A percentile compares a stretch with the other conserved stretches of the same genome.
Evolutionary conservation across 2,329 filamentous ascomycete genomes (phyloP).

Genomic region (Fusarium begoniae): DNA sequence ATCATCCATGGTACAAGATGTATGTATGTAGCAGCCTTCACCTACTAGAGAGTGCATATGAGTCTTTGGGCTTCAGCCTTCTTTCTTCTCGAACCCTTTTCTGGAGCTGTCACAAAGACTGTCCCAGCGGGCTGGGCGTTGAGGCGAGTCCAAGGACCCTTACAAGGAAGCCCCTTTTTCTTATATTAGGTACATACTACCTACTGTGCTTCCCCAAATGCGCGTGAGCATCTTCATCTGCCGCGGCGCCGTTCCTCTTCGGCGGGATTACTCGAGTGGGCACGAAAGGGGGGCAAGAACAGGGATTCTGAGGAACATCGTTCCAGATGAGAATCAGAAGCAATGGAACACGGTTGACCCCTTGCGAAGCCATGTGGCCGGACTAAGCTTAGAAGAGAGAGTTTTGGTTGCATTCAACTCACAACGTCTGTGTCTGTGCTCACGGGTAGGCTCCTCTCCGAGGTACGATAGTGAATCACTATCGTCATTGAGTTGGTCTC

Average conservation of each 20-base stretch:
- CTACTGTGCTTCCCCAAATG: not conserved
- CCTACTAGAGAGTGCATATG: not conserved
- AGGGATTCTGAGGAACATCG: slow-evolving; percentile 19
- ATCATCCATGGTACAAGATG: not conserved
- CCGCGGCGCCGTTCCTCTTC: slow-evolving; percentile 9
- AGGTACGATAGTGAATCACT: not conserved
- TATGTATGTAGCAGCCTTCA: not conserved
- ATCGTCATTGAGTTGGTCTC: not conserved
- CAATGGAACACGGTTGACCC: slow-evolving; percentile 28
- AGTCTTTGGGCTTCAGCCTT: not conserved
- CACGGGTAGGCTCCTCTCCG: slow-evolving; percentile 5
- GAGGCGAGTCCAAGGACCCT: slow-evolving; percentile 17
- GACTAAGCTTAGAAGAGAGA: not conserved
- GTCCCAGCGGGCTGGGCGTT: slow-evolving; percentile 34
- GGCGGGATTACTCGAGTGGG: slow-evolving; percentile 18
- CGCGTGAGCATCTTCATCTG: slow-evolving; percentile 36
- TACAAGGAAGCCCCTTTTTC: slow-evolving; percentile 31
- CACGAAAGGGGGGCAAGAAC: slow-evolving; percentile 19
- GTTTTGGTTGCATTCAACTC: not conserved
- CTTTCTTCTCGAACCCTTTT: slow-evolving; percentile 6
- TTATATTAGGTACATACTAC: not conserved
- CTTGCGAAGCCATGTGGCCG: slow-evolving; percentile 34
- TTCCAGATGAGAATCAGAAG: slow-evolving; percentile 31
- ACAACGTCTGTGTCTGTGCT: not conserved
- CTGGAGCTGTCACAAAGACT: slow-evolving; percentile 6